These are phyloP conservation scores for Eustoma russellianum DNA, from an alignment of 257 asterid genomes.

Conservation along the genomic window DNA sequence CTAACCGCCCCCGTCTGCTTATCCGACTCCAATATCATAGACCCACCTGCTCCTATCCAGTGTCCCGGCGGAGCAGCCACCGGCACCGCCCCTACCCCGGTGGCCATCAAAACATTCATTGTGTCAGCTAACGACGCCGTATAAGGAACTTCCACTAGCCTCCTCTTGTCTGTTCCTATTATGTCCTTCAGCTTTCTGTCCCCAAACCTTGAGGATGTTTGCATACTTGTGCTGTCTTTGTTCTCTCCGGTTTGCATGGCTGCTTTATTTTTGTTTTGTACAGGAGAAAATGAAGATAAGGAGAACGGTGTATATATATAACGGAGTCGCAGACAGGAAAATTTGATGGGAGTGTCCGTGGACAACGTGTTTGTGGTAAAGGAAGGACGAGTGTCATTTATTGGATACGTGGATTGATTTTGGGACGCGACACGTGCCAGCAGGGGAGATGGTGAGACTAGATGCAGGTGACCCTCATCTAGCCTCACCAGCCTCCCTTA, in stretches of 20 bases:
- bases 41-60: constrained; percentile 99
- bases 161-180: constrained; percentile 24
- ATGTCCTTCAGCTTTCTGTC: constrained; percentile 56
- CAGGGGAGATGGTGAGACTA: too few relatives aligned
- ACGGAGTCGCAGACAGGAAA: too few relatives aligned
- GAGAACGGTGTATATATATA: too few relatives aligned
- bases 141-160: constrained; percentile 87
- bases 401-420: too few relatives aligned
- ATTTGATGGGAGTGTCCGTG: too few relatives aligned
- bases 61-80: constrained; percentile 99
- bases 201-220: constrained; percentile 9
- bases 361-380: too few relatives aligned
- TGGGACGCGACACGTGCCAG: too few relatives aligned
- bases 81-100: constrained; percentile 58
- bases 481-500: too few relatives aligned
- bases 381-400: too few relatives aligned
- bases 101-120: constrained; percentile 57
- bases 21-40: constrained; percentile 86
- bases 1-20: constrained; percentile 83
- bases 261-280: neutral
- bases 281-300: too few relatives aligned
- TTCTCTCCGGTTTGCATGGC: constrained; percentile 10
- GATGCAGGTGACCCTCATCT: too few relatives aligned
- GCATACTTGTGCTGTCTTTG: neutral
- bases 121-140: constrained; percentile 78